These are phyloP conservation scores for Exophiala mesophila DNA, from an alignment of 2,329 filamentous ascomycete species.

Conservation along the genomic window DNA sequence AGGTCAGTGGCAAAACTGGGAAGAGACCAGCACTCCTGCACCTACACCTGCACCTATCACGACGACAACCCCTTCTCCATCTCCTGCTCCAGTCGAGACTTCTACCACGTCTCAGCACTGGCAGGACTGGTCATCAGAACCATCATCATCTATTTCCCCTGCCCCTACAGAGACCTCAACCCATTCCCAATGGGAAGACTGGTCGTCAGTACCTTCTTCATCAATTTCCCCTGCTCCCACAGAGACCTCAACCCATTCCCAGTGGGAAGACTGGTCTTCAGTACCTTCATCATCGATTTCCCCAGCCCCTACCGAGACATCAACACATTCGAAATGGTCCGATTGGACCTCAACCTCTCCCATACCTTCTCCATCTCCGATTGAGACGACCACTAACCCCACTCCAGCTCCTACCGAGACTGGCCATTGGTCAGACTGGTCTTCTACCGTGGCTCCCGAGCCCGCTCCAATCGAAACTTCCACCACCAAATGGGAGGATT, in stretches of 20 bases:
- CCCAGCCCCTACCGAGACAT: constrained; percentile 5
- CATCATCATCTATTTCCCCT: constrained; percentile 3
- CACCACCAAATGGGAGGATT: constrained; percentile 1
- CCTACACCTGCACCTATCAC: constrained; percentile 3
- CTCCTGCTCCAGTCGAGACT: constrained; percentile 5
- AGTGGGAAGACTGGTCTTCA: background rate
- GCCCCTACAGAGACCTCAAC: constrained; percentile 1
- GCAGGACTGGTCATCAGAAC: constrained; percentile 4
- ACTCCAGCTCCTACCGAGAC: constrained; percentile 10
- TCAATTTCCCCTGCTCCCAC: constrained; percentile 4
- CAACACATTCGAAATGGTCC: constrained; percentile 8
- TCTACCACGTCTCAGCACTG: constrained; percentile 1
- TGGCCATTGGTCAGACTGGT: constrained; percentile 12
- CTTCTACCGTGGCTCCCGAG: constrained; percentile 1
- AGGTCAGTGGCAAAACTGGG: constrained; percentile 13
- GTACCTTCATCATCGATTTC: constrained; percentile 3
- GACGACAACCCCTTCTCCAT: constrained; percentile 8
- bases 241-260: background rate
- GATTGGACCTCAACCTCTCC: constrained; percentile 11
- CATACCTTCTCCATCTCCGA: constrained; percentile 4
- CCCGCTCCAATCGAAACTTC: constrained; percentile 13
- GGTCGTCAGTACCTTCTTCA: constrained; percentile 1
- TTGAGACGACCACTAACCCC: constrained; percentile 10
- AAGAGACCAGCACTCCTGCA: constrained; percentile 1
- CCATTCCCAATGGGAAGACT: background rate